phyloP scores from a whole-genome alignment of 805 yeast species.

The Teunomyces stri region DNA sequence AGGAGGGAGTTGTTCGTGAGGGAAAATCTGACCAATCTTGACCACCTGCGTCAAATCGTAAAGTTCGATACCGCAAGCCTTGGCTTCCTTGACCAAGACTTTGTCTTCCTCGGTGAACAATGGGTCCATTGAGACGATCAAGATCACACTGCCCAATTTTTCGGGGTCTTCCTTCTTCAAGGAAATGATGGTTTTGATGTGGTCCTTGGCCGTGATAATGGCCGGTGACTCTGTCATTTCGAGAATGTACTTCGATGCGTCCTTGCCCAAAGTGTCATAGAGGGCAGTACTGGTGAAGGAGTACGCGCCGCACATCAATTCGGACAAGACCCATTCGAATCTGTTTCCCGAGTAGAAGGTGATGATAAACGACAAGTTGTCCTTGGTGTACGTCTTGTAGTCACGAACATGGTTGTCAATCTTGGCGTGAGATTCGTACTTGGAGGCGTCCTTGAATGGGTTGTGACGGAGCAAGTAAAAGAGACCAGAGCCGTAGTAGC shows the following conservation, averaged over 20 bases:
- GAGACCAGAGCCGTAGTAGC: slow-evolving; percentile 21
- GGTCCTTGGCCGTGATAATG: slow-evolving; percentile 51
- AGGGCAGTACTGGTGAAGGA: slow-evolving; percentile 38
- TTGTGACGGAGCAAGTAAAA: slow-evolving; percentile 19
- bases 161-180: slow-evolving; percentile 36
- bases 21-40: slow-evolving; percentile 21
- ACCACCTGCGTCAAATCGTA: slow-evolving; percentile 21
- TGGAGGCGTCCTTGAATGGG: slow-evolving; percentile 16
- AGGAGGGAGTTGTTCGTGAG: slow-evolving; percentile 16
- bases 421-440: slow-evolving; percentile 19
- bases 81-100: slow-evolving; percentile 51
- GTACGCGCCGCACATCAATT: slow-evolving; percentile 31
- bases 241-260: slow-evolving; percentile 33
- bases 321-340: slow-evolving; percentile 37
- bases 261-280: slow-evolving; percentile 40
- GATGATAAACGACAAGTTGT: slow-evolving; percentile 29
- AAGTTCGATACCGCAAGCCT: slow-evolving; percentile 14
- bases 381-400: slow-evolving; percentile 12
- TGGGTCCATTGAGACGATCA: slow-evolving; percentile 56
- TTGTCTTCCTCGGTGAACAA: slow-evolving; percentile 41
- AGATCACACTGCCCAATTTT: slow-evolving; percentile 41
- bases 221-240: slow-evolving; percentile 39
- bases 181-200: slow-evolving; percentile 47
- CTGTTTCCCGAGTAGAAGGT: slow-evolving; percentile 35
- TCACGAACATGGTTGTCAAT: slow-evolving; percentile 16